Base-by-base conservation (phyloP, 352 stramenopile genomes). In the Globisporangium irregulare region DNA sequence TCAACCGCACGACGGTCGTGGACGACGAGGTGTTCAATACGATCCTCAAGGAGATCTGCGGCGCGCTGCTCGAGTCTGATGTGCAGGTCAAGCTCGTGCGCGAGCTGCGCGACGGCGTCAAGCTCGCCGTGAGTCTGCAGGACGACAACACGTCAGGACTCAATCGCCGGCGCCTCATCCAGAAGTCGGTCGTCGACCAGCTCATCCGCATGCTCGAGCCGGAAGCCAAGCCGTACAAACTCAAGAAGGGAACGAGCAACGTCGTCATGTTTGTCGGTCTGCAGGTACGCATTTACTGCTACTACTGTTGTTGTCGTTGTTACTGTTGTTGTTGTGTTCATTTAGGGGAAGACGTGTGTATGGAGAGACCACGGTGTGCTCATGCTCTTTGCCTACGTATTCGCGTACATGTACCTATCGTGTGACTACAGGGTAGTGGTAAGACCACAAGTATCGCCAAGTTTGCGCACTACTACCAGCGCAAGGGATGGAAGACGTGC, bases 381-480 rank as follows among this genome's bases (percentile, higher is more conserved):
- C 3, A 60, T 58, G 57, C 32, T 8, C 43, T 59, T 29, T 43
- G n/a, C 27, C 29, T 57, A 41, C 69, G 25, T 25, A 48, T 41
- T n/a, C 22, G 14, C 38, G 53, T 38, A 8, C 20, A 8, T 43
- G 4, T 27, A 22, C 9, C 8, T 22, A 5, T 24, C 7, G 29
- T 32, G 36, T 18, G 48, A 36, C 72, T 79, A 22, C 94, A 99
- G 78, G 98, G 98, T 18, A 97, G 94, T 46, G 98, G 98, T 29
- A 99, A 99, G 82, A 99, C 98, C 59, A 99, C 98, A 27, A 98
- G 97, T 60, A 99, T 99, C 77, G 97, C 97, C 70, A 99, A 99
- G 80, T 99, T 98, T 75, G 98, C 97, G 38, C 93, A 99, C 78
- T 98, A 99, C 69, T 99, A 99, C 77, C 93, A 98, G 74, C 84